Conservation (phyloP, 192 early-diverging fungal genomes). For the Jimgerdemannia lactiflua region DNA sequence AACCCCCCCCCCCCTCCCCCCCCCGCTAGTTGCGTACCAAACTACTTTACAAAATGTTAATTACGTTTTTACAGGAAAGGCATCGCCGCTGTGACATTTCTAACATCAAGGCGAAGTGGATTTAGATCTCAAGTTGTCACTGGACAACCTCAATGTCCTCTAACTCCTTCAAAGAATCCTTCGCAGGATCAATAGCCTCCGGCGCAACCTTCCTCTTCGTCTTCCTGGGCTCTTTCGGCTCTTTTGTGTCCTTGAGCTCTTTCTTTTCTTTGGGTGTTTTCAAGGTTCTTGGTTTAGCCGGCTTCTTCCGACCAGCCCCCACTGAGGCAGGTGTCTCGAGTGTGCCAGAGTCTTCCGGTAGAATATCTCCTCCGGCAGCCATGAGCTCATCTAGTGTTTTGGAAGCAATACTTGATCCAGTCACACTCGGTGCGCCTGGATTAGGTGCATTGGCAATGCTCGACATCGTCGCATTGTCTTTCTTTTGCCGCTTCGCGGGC, state of each 20-base stretch:
- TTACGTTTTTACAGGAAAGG: no score
- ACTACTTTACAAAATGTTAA: no score
- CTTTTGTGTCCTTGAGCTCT: neutral
- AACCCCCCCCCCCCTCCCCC: no score
- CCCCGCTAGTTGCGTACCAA: no score
- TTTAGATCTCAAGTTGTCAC: neutral
- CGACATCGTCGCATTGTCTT: constrained; percentile 4
- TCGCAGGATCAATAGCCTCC: neutral
- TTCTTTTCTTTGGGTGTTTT: neutral
- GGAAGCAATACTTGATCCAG: constrained; percentile 15
- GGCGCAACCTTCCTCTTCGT: neutral
- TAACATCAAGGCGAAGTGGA: no score
- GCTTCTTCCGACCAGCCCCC: neutral
- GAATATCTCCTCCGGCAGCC: constrained; percentile 22
- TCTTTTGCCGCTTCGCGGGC: constrained; percentile 20
- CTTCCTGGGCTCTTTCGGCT: neutral
- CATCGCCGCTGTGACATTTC: no score
- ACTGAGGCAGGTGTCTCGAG: neutral
- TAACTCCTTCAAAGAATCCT: neutral
- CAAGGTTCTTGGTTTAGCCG: neutral
- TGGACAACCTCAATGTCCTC: neutral
- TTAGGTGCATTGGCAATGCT: neutral
- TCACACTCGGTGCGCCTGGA: neutral
- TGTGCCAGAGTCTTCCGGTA: constrained; percentile 4
- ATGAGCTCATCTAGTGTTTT: constrained; percentile 18